phyloP scores from a whole-genome alignment of 2,329 filamentous ascomycete species.

The Verticillium klebahnii region DNA sequence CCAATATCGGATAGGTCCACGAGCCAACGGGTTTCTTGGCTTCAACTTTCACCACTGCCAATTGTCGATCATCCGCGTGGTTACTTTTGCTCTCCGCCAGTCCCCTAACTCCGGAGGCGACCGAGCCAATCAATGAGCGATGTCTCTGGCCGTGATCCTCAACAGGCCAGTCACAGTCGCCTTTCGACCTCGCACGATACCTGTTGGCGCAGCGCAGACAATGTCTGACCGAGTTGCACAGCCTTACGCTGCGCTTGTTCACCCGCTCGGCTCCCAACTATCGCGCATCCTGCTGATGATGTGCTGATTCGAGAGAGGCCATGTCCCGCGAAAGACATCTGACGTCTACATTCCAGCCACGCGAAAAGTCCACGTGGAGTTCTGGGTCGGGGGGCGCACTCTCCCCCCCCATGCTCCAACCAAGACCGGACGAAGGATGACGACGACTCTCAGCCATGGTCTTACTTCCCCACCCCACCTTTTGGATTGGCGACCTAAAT shows the following conservation, averaged over 20 bases:
- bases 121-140: background rate
- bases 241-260: background rate
- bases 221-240: background rate
- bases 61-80: background rate
- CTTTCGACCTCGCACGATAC: background rate
- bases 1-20: background rate
- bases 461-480: background rate
- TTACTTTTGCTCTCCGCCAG: background rate
- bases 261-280: background rate
- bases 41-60: background rate
- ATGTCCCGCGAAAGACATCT: background rate
- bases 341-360: background rate
- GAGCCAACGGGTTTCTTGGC: background rate
- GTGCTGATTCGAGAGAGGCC: background rate
- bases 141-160: background rate
- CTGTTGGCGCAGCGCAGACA: background rate
- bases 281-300: background rate
- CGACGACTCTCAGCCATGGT: background rate
- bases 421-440: background rate
- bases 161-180: background rate
- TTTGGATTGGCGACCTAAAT: background rate
- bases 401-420: background rate
- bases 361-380: background rate
- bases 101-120: background rate
- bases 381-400: background rate